Conservation (phyloP, 2,329 filamentous ascomycete genomes). For the Colletotrichum limetticola region DNA sequence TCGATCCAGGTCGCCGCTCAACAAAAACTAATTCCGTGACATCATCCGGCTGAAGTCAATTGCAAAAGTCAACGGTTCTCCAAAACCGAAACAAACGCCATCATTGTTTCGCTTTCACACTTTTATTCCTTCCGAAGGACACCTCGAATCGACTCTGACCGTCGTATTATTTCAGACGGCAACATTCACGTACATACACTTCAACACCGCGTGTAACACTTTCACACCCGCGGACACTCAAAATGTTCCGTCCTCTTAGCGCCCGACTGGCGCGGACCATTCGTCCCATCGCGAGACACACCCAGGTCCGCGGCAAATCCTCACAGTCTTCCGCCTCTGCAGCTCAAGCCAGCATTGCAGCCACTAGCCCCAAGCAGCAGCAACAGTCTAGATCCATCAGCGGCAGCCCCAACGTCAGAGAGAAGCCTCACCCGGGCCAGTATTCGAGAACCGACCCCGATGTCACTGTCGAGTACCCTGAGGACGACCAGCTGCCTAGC, state of each 20-base stretch:
- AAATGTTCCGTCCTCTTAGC: slow-evolving; percentile 36
- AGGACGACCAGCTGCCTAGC: slow-evolving; percentile 77
- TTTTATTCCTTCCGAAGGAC: not conserved
- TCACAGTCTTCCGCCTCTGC: slow-evolving; percentile 32
- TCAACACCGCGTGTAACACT: not conserved
- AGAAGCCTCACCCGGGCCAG: slow-evolving; percentile 62
- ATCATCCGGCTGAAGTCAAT: slow-evolving; percentile 15
- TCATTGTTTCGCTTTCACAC: not conserved
- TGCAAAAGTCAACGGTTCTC: not conserved
- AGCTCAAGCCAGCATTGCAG: slow-evolving; percentile 37
- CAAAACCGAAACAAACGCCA: not conserved
- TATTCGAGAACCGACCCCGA: slow-evolving; percentile 84
- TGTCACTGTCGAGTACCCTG: slow-evolving; percentile 82
- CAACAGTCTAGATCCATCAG: slow-evolving; percentile 42
- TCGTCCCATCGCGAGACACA: slow-evolving; percentile 22
- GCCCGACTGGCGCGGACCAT: slow-evolving; percentile 28
- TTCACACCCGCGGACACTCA: not conserved
- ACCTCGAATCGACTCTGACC: not conserved
- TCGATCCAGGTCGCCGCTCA: not conserved
- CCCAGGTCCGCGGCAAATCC: slow-evolving; percentile 17
- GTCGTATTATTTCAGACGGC: not conserved
- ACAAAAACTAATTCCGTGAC: slow-evolving; percentile 13
- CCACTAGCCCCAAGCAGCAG: slow-evolving; percentile 27
- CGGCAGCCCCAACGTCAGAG: slow-evolving; percentile 44
- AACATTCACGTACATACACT: not conserved